Evolutionary conservation across 2,329 filamentous ascomycete species (phyloP).

Genomic region (Claviceps spartinae): DNA sequence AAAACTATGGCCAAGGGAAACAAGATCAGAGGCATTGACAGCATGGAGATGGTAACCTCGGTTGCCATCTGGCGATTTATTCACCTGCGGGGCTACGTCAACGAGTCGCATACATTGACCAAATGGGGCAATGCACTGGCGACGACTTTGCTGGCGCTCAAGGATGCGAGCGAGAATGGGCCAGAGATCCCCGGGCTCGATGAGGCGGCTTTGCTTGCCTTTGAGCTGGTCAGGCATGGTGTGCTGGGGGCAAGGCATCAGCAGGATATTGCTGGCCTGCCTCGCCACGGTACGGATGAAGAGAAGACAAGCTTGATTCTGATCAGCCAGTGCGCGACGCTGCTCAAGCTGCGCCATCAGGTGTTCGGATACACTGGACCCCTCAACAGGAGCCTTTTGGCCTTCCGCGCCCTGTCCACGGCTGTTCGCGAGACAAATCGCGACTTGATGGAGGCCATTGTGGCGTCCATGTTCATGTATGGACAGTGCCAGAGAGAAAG

Average conservation of each 20-base stretch:
- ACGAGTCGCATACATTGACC: constrained; percentile 66
- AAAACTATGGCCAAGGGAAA: constrained; percentile 51
- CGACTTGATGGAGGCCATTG: constrained; percentile 71
- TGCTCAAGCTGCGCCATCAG: constrained; percentile 71
- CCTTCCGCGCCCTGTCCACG: constrained; percentile 71
- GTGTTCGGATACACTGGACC: constrained; percentile 88
- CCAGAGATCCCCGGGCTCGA: constrained; percentile 41
- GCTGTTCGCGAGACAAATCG: constrained; percentile 67
- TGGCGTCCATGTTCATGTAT: constrained; percentile 67
- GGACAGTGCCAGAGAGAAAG: constrained; percentile 63
- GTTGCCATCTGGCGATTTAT: constrained; percentile 82
- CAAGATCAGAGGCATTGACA: constrained; percentile 47
- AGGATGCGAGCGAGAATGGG: constrained; percentile 35
- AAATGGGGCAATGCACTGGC: constrained; percentile 71
- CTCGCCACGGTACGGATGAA: constrained; percentile 46
- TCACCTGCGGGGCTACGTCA: constrained; percentile 74
- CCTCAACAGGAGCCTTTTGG: constrained; percentile 76
- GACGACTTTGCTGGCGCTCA: constrained; percentile 49
- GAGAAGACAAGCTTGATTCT: constrained; percentile 70
- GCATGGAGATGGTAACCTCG: constrained; percentile 50
- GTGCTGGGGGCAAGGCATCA: constrained; percentile 60
- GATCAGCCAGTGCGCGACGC: constrained; percentile 72
- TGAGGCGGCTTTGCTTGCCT: constrained; percentile 68
- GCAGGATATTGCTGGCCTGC: constrained; percentile 39
- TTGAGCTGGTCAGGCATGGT: constrained; percentile 71